These are phyloP conservation scores for Clonostachys rhizophaga DNA, from an alignment of 2,329 filamentous ascomycete genomes.

Conservation along the genomic window DNA sequence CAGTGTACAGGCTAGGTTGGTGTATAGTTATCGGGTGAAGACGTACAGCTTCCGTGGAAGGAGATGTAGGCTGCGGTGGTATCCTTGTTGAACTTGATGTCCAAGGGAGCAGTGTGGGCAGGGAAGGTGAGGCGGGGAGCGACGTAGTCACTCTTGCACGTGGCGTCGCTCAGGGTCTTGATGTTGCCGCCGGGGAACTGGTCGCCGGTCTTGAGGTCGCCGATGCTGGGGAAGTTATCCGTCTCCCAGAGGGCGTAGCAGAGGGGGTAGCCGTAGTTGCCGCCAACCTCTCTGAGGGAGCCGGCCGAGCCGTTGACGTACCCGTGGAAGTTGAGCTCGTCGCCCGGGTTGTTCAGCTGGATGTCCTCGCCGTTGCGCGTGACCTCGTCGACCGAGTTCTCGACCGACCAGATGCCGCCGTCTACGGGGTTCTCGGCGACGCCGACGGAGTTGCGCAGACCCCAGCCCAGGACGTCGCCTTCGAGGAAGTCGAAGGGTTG, in stretches of 20 bases:
- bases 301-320: conserved; percentile 34
- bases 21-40: not conserved
- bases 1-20: not conserved
- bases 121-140: conserved; percentile 52
- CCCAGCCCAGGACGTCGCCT: conserved; percentile 57
- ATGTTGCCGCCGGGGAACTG: conserved; percentile 39
- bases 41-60: conserved; percentile 68
- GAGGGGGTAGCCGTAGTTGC: conserved; percentile 67
- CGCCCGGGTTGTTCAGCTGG: conserved; percentile 65
- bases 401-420: conserved; percentile 55
- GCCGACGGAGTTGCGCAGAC: conserved; percentile 68
- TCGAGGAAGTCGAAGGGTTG: conserved; percentile 38
- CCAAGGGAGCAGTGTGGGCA: conserved; percentile 67
- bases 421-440: conserved; percentile 56
- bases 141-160: conserved; percentile 35
- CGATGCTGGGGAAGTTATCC: conserved; percentile 28
- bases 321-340: conserved; percentile 71
- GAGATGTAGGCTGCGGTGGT: conserved; percentile 59
- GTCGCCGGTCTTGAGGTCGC: conserved; percentile 35
- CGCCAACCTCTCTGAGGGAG: conserved; percentile 19
- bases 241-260: conserved; percentile 66
- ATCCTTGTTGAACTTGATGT: conserved; percentile 60
- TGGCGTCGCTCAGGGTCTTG: conserved; percentile 32
- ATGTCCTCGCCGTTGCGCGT: conserved; percentile 53
- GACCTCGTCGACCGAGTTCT: conserved; percentile 67